phyloP scores from a whole-genome alignment of 371 early-diverging fungal species.

The Entomophthora muscae region DNA sequence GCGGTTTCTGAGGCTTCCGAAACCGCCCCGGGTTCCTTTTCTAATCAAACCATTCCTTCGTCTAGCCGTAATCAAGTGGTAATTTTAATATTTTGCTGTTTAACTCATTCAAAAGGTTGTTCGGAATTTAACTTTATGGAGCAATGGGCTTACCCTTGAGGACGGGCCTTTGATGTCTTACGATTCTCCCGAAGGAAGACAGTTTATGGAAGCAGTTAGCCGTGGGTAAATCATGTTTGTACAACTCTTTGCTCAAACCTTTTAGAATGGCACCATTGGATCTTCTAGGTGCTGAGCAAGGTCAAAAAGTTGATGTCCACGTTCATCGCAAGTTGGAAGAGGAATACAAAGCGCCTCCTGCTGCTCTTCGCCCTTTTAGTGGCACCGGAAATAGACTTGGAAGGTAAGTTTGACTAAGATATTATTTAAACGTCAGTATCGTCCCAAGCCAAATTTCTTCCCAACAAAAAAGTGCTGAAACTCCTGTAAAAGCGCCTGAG shows the following conservation, averaged over 20 bases:
- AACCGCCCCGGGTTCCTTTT: neutral
- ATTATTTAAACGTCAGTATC: conserved; percentile 10
- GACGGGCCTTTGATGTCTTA: conserved; percentile 76
- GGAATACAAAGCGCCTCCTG: conserved; percentile 69
- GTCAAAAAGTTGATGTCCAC: conserved; percentile 81
- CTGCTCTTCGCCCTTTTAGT: conserved; percentile 56
- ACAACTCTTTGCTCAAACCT: too few relatives aligned
- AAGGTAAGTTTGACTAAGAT: conserved; percentile 12
- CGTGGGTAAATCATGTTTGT: conserved; percentile 72
- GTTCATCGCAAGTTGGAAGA: conserved; percentile 69
- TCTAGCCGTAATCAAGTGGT: neutral
- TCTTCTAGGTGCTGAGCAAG: conserved; percentile 69
- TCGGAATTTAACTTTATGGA: conserved; percentile 83
- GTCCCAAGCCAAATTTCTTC: too few relatives aligned
- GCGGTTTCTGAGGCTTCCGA: neutral
- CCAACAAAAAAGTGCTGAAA: too few relatives aligned
- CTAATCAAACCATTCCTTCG: neutral
- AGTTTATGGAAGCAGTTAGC: conserved; percentile 65
- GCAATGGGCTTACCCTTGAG: conserved; percentile 86
- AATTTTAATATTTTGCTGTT: neutral
- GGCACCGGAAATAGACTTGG: conserved; percentile 80
- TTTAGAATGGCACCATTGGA: conserved; percentile 39
- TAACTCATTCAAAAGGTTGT: conserved; percentile 20
- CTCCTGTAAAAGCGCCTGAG: conserved; percentile 18
- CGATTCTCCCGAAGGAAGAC: conserved; percentile 71